These are phyloP conservation scores for Fusarium irregulare DNA, from an alignment of 2,329 filamentous ascomycete species.

Conservation along the genomic window DNA sequence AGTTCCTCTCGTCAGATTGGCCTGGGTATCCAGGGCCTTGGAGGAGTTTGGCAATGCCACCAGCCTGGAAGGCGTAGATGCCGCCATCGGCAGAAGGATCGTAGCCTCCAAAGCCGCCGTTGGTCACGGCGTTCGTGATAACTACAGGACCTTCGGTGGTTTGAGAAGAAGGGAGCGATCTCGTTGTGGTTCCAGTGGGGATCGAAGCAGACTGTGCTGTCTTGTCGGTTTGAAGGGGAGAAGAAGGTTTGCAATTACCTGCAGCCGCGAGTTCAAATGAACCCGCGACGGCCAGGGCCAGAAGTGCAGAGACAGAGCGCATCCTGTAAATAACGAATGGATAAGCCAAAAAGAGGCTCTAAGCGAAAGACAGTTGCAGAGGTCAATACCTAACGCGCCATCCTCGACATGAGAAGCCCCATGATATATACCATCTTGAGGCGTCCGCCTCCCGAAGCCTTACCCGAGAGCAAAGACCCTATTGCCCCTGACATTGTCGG, in stretches of 20 bases:
- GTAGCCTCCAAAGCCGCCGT: conserved; percentile 40
- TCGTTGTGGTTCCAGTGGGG: neutral
- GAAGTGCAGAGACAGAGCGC: conserved; percentile 24
- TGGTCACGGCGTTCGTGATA: conserved; percentile 28
- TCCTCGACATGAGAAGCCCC: neutral
- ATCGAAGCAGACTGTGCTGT: neutral
- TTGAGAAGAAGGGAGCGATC: neutral
- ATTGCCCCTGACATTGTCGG: conserved; percentile 1
- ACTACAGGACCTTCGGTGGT: conserved; percentile 21
- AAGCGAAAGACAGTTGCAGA: neutral
- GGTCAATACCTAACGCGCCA: neutral
- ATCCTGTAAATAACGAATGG: conserved; percentile 24
- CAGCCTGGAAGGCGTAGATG: conserved; percentile 36
- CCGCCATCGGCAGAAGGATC: conserved; percentile 32
- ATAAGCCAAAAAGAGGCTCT: conserved; percentile 7
- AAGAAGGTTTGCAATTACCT: conserved; percentile 23
- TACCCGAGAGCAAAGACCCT: neutral
- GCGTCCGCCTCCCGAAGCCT: conserved; percentile 8
- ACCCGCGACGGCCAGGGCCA: conserved; percentile 19
- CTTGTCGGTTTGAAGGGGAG: neutral
- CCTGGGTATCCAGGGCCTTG: conserved; percentile 31
- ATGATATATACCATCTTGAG: conserved; percentile 2
- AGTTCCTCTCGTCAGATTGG: conserved; percentile 31
- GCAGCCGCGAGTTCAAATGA: conserved; percentile 10
- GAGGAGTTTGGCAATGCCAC: conserved; percentile 24